Percentiles rank a stretch among this genome's conserved stretches.
Evolutionary conservation across 2,329 filamentous ascomycete genomes (phyloP).

Genomic region (Zymoseptoria pseudotritici): DNA sequence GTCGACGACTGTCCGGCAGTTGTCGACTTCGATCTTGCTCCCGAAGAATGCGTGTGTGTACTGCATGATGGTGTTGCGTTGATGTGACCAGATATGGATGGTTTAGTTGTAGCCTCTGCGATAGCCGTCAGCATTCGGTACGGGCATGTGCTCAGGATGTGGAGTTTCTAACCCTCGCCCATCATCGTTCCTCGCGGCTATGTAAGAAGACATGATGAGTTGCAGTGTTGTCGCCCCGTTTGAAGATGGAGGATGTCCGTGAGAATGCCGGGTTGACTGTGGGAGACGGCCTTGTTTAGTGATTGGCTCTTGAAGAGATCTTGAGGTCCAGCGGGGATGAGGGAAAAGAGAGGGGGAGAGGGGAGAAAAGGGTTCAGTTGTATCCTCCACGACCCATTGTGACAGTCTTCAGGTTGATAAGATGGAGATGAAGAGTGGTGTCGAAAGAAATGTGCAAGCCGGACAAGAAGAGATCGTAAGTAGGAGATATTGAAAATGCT

Average conservation of each 20-base stretch:
- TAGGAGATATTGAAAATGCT: slow-evolving; percentile 9
- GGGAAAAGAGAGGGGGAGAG: not conserved
- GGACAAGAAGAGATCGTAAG: slow-evolving; percentile 2
- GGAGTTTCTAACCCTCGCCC: not conserved
- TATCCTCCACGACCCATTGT: slow-evolving; percentile 37
- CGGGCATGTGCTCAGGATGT: not conserved
- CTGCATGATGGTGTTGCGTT: no score
- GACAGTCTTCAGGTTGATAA: slow-evolving; percentile 14
- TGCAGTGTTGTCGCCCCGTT: not conserved
- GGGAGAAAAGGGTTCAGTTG: slow-evolving; percentile 28
- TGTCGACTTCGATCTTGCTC: no score
- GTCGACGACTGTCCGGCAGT: slow-evolving; percentile 6
- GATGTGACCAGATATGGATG: no score
- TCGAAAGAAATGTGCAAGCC: slow-evolving; percentile 3
- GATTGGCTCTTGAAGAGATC: not conserved
- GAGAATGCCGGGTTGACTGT: not conserved
- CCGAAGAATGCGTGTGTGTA: no score
- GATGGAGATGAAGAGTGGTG: slow-evolving; percentile 4
- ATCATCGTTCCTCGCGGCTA: not conserved
- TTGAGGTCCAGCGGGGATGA: not conserved
- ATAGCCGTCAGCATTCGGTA: not conserved
- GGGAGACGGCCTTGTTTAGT: not conserved
- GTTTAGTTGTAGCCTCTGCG: not conserved
- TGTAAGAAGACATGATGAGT: not conserved
- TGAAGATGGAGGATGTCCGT: not conserved